Evolutionary conservation across 148 eudicot genomes (phyloP).

Genomic region (Arctostaphylos glauca): DNA sequence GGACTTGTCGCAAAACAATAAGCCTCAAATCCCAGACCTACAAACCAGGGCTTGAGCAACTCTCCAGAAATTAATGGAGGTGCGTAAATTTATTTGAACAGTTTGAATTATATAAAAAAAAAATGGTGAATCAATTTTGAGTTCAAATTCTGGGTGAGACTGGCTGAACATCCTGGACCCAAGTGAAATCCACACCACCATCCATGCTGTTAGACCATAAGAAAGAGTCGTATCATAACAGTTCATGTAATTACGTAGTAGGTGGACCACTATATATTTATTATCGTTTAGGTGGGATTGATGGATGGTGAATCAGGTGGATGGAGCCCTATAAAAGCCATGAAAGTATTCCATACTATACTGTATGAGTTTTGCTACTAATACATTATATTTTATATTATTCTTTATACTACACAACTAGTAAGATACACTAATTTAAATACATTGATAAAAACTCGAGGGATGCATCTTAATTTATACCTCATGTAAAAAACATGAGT

Average conservation of each 20-base stretch:
- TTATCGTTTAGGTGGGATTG: neutral
- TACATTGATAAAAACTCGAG: too few species aligned
- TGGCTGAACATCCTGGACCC: neutral
- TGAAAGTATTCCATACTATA: neutral
- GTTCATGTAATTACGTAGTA: constrained; percentile 11
- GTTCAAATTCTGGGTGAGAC: neutral
- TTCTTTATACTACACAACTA: too few species aligned
- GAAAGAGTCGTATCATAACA: neutral
- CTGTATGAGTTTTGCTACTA: too few species aligned
- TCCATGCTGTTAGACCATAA: too few species aligned
- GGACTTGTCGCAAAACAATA: neutral
- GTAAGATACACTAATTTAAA: too few species aligned
- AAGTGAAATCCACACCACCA: neutral
- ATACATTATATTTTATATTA: too few species aligned
- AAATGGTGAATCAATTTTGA: neutral
- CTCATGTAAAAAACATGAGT: too few species aligned
- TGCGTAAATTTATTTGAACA: too few species aligned
- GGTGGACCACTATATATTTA: neutral
- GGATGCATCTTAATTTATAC: too few species aligned
- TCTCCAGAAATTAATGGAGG: too few species aligned
- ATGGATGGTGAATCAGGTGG: neutral
- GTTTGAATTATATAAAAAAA: too few species aligned
- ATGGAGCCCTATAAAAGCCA: neutral
- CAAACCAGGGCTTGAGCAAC: neutral
- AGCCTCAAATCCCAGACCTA: neutral